Evolutionary conservation across 1,284 basidiomycete species (phyloP).

Genomic region (Hortiboletus rubellus): DNA sequence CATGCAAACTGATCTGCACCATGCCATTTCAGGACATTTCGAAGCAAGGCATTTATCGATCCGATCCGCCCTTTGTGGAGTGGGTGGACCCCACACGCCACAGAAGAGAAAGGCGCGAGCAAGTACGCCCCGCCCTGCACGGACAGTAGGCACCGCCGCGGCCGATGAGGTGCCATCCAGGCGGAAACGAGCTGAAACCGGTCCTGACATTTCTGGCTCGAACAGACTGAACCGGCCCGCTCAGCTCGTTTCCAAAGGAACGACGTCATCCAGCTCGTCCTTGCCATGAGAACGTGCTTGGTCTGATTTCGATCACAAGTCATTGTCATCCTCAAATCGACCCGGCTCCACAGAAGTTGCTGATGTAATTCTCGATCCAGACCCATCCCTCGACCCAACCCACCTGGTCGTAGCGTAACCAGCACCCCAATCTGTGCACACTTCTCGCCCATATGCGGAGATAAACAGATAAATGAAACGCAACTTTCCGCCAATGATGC

Average conservation of each 20-base stretch:
- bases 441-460: constrained; percentile 22
- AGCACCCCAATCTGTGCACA: constrained; percentile 3
- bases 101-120: constrained; percentile 11
- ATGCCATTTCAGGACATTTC: neutral
- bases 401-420: constrained; percentile 10
- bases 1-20: constrained; percentile 4
- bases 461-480: constrained; percentile 21
- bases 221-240: constrained; percentile 1
- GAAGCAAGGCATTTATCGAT: constrained; percentile 21
- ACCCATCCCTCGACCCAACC: neutral
- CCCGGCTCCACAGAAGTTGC: neutral
- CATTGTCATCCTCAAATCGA: neutral
- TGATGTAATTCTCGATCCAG: constrained; percentile 11
- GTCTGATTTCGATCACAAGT: constrained; percentile 6
- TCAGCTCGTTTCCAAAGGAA: constrained; percentile 25
- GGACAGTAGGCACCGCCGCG: constrained; percentile 6
- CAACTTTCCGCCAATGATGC: constrained; percentile 1
- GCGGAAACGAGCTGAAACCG: constrained; percentile 26
- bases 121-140: constrained; percentile 4
- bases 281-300: constrained; percentile 12
- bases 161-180: neutral
- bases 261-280: constrained; percentile 21
- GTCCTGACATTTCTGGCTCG: neutral
- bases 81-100: constrained; percentile 21
- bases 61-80: constrained; percentile 12